Evolutionary conservation across 805 yeast genomes (phyloP), one percentile per base, ranked within the genome.

Genomic region (Spathaspora passalidarum): DNA sequence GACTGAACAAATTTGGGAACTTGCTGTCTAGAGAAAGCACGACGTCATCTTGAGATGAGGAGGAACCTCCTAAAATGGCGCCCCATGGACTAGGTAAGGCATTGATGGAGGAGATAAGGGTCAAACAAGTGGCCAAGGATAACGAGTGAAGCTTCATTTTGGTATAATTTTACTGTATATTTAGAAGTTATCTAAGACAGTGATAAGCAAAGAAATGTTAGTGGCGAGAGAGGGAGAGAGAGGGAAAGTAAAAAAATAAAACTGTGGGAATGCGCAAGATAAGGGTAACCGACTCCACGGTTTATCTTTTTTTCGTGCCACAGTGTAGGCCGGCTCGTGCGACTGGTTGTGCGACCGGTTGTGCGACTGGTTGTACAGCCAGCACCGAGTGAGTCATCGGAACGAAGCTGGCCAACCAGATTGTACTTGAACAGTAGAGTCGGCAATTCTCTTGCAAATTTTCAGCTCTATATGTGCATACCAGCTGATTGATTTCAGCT

Each of bases 41-140:
- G 14, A 29, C n/a, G 16, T 29, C n/a, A 13, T 11, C 14, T 29
- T 11, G 16, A 4, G 34, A 29, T 13, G 34, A 7, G 9, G 25
- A 22, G 6, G 6, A 6, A 7, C 25, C 34, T 13, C 34, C 34
- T 13, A 29, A 29, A 13, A 29, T 29, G n/a, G 18, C 22, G 14
- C 21, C 26, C 39, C 39, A 36, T 5, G 18, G 32, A 11, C 14
- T 25, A 13, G 66, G 65, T 20, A 58, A 45, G 7, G 65, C 61
- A 44, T 49, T 47, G 32, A 48, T 57, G 10, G 57, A 50, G 13
- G 56, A 48, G n/a, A 56, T 36, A 16, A 59, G 44, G 16, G 62
- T 59, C 40, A 61, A 55, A 22, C 54, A 42, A 9, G 57, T 41
- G 40, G 59, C 52, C 38, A 56, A 36, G 6, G 62, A 44, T 22